phyloP scores from a whole-genome alignment of 2,329 filamentous ascomycete genomes.

The Calonectria fujianensis region DNA sequence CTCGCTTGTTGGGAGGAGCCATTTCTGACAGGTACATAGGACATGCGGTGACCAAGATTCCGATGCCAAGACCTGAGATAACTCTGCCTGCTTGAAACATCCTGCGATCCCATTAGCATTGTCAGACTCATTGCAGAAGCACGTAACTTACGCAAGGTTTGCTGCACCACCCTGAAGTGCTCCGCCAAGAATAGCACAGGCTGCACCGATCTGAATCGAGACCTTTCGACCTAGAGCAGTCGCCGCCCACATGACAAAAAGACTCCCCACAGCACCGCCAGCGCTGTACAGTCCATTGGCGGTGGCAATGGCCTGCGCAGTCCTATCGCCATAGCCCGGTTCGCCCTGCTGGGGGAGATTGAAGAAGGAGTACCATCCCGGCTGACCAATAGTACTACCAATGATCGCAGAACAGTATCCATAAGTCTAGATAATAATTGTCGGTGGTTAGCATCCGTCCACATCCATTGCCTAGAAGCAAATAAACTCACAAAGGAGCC shows the following conservation, averaged over 20 bases:
- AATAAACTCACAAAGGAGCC: conserved; percentile 56
- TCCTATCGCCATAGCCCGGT: conserved; percentile 66
- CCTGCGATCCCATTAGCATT: conserved; percentile 21
- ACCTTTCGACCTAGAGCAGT: conserved; percentile 65
- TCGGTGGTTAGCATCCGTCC: not conserved
- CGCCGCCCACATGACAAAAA: conserved; percentile 71
- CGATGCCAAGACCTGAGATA: conserved; percentile 66
- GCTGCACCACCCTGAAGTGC: conserved; percentile 67
- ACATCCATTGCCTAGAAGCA: no score
- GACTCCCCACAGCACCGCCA: conserved; percentile 67
- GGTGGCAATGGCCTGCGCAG: conserved; percentile 68
- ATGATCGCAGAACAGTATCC: conserved; percentile 71
- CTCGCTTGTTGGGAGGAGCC: conserved; percentile 64
- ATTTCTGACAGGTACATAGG: conserved; percentile 60
- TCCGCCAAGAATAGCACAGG: conserved; percentile 66
- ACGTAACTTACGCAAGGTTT: conserved; percentile 60
- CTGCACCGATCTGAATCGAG: conserved; percentile 68
- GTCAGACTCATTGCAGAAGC: rapidly evolving
- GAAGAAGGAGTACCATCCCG: conserved; percentile 71
- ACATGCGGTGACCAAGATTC: conserved; percentile 61
- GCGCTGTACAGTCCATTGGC: conserved; percentile 70
- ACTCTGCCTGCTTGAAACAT: conserved; percentile 66
- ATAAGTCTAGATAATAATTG: conserved; percentile 62
- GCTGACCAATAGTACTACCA: conserved; percentile 70
- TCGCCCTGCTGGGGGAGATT: conserved; percentile 65